phyloP scores from a whole-genome alignment of 208 protist genomes.

The Acanthamoeba sp. region DNA sequence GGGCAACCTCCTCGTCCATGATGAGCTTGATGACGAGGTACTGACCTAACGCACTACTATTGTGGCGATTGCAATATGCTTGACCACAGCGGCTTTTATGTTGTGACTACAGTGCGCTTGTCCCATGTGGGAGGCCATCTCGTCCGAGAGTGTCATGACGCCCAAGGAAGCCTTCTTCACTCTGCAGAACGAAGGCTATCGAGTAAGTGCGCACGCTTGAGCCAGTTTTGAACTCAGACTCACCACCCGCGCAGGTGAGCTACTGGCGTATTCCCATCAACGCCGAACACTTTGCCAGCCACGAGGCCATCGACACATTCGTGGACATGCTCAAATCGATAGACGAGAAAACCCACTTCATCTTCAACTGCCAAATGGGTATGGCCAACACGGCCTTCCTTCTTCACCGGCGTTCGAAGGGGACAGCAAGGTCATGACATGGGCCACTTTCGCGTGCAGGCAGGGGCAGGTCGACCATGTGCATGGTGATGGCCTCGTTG shows the following conservation, averaged over 20 bases:
- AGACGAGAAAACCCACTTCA: constrained; percentile 23
- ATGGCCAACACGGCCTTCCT: too few species aligned
- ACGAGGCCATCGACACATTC: background rate
- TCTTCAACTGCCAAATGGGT: constrained; percentile 73
- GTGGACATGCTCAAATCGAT: background rate
- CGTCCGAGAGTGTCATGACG: constrained; percentile 19
- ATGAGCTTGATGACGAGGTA: constrained; percentile 53
- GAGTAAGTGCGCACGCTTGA: background rate
- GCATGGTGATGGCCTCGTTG: constrained; percentile 60
- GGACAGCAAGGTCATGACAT: background rate
- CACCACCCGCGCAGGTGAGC: constrained; percentile 3
- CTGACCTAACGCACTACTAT: background rate
- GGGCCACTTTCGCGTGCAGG: background rate
- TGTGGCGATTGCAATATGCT: background rate
- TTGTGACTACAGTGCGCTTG: background rate
- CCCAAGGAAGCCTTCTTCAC: constrained; percentile 47
- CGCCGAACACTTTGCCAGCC: constrained; percentile 3
- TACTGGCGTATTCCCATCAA: constrained; percentile 49
- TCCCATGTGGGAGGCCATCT: constrained; percentile 67
- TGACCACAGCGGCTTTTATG: too few species aligned
- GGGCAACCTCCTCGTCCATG: constrained; percentile 68
- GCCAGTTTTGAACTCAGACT: background rate
- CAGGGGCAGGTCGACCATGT: constrained; percentile 54
- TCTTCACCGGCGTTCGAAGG: too few species aligned
- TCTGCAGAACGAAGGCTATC: constrained; percentile 53